Percentiles rank a stretch among this genome's conserved stretches.
phyloP scores from a whole-genome alignment of 148 eudicot genomes.

The Talinum fruticosum region DNA sequence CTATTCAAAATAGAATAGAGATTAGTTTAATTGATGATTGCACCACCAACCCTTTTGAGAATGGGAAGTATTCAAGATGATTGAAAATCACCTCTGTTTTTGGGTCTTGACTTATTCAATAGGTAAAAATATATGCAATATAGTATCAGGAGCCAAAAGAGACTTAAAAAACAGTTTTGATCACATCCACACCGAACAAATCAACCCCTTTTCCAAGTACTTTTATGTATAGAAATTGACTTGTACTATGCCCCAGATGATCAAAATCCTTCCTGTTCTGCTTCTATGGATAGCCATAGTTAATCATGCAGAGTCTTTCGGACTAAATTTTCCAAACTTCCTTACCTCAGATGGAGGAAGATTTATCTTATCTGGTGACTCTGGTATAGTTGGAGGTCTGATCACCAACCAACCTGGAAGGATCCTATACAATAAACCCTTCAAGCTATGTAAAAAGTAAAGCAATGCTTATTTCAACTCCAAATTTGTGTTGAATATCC shows the following conservation, averaged over 20 bases:
- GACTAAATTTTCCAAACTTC: constrained; percentile 18
- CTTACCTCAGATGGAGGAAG: background rate
- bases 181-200: no score
- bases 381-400: background rate
- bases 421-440: constrained; percentile 13
- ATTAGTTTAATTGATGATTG: no score
- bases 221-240: no score
- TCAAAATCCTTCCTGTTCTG: background rate
- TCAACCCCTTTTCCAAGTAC: no score
- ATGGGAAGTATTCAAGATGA: no score
- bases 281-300: background rate
- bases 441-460: constrained; percentile 21
- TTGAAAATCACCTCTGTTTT: no score
- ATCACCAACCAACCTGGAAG: constrained; percentile 25
- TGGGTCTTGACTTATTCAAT: no score
- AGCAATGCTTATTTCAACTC: constrained; percentile 31
- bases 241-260: background rate
- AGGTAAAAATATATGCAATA: no score
- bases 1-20: no score
- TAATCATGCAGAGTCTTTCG: constrained; percentile 9
- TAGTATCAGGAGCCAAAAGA: no score
- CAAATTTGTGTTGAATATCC: constrained; percentile 31
- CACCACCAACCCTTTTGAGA: no score
- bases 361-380: background rate
- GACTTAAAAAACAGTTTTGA: no score